Conservation (phyloP, 2,329 filamentous ascomycete genomes). For the Davidsoniella eucalypti region DNA sequence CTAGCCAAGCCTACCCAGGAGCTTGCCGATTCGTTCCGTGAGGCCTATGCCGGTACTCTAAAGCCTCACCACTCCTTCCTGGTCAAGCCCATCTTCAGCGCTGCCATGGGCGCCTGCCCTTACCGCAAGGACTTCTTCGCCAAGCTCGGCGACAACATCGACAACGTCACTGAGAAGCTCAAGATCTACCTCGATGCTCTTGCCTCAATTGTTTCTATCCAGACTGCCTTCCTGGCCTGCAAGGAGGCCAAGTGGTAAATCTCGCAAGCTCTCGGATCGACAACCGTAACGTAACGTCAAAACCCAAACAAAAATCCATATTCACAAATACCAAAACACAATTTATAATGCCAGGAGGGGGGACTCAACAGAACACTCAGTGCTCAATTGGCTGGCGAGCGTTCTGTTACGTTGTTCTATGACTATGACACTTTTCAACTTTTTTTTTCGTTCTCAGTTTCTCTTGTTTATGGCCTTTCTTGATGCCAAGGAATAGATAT, state of each 20-base stretch:
- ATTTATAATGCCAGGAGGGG: too few species aligned
- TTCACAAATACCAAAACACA: too few species aligned
- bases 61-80: conserved; percentile 84
- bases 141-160: conserved; percentile 58
- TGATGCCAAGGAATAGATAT: too few species aligned
- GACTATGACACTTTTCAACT: too few species aligned
- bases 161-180: conserved; percentile 47
- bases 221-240: conserved; percentile 42
- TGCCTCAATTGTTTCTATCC: conserved; percentile 60
- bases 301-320: too few species aligned
- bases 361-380: too few species aligned
- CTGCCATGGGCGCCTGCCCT: conserved; percentile 83
- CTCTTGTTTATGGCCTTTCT: too few species aligned
- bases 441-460: too few species aligned
- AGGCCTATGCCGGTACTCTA: conserved; percentile 70
- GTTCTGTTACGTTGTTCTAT: too few species aligned
- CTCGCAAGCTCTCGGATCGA: too few species aligned
- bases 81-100: conserved; percentile 80
- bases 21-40: conserved; percentile 72
- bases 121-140: conserved; percentile 87
- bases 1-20: conserved; percentile 51
- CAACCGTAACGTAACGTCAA: too few species aligned
- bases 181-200: conserved; percentile 58
- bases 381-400: too few species aligned
- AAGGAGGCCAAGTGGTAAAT: conserved; percentile 42